Base-by-base conservation (phyloP, 306 rosid species). In the Geum urbanum region DNA sequence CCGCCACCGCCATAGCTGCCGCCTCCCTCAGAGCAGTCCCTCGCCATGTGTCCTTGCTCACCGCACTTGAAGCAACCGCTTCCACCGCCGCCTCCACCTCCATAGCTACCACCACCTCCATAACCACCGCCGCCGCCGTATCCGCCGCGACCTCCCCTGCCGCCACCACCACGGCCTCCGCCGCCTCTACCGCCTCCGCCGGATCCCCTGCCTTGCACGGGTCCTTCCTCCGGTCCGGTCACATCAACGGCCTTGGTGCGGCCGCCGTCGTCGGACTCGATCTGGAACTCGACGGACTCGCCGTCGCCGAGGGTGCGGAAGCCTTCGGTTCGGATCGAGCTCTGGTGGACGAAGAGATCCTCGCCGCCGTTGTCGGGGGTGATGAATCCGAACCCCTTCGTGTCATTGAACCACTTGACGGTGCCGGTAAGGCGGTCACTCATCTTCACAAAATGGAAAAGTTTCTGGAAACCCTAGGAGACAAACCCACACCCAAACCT, bases 371-470 rank as follows among this genome's bases (percentile, higher is more conserved):
- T 83, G 45, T 77, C 73, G 0, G 98, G 98, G 74, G 96, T 87
- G 10, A 92, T 92, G 88, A 92, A 92, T 1, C 98, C 96, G 46
- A 75, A 92, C 1, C 96, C 98, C 84, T 92, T 92, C 74, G 69
- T 79, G 69, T 92, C 98, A 14, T 83, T 89, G 88, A 92, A 92
- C 98, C 98, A 92, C 74, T 92, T 92, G 71, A 92, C 98, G 39
- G 82, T 92, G 3, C 98, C 98, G 49, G 45, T 80, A 24, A 81
- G 66, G 46, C 87, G 82, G 16, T 63, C 84, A 5, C 87, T 59
- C 96, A 92, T 88, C n/a, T 16, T 49, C 52, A 24, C 19, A 35
- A 8, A 50, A 15, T 50, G 20, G 39, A 22, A 45, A 54, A 54
- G 27, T 14, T 37, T 1, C 27, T 24, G 27, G 18, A 60, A 49